A percentile compares a stretch with the other conserved stretches of the same genome.
phyloP scores from a whole-genome alignment of 2,329 filamentous ascomycete genomes.

The Fusarium penzigii region DNA sequence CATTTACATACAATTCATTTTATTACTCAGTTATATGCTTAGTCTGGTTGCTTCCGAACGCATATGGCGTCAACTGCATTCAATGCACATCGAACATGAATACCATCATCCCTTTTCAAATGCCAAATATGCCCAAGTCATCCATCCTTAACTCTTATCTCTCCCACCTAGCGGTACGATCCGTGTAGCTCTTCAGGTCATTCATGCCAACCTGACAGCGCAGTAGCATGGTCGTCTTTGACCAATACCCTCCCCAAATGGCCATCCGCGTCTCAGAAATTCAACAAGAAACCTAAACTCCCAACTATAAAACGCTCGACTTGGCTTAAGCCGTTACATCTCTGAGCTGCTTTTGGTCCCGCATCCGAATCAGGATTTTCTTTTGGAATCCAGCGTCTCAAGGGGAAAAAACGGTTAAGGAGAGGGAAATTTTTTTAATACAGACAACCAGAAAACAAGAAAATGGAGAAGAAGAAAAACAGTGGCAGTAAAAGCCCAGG shows the following conservation, averaged over 20 bases:
- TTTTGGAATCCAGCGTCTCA: conserved; percentile 24
- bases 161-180: neutral
- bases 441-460: neutral
- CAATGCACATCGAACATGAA: neutral
- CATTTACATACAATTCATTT: neutral
- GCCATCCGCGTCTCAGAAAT: conserved; percentile 6
- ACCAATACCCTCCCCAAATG: conserved; percentile 5
- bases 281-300: conserved; percentile 27
- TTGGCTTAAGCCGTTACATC: conserved; percentile 23
- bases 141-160: neutral
- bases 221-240: conserved; percentile 7
- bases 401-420: no score
- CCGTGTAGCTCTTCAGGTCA: neutral
- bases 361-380: conserved; percentile 14
- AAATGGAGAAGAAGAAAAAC: neutral
- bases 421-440: neutral
- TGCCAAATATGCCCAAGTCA: neutral
- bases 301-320: conserved; percentile 26
- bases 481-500: neutral
- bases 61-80: neutral
- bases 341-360: conserved; percentile 12
- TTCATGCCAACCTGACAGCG: neutral
- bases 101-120: neutral
- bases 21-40: neutral
- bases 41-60: neutral